Evolutionary conservation across 305 asterid species (phyloP), one percentile per base, ranked within the genome.

Genomic region (Fraxinus xanthoxyloides): DNA sequence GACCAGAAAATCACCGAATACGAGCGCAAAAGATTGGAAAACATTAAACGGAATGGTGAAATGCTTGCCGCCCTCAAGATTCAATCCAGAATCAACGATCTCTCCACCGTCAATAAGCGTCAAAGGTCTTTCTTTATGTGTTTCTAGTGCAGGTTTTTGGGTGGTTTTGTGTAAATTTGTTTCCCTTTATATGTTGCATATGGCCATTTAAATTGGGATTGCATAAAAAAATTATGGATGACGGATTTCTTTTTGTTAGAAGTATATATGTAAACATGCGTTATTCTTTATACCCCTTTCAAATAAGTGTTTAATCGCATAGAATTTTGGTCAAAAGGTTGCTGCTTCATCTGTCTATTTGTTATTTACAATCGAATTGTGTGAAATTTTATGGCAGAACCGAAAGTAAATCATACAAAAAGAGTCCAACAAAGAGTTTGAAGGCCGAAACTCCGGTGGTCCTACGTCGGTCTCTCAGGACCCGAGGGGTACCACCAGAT

Each of bases 51-150:
- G 59, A 95, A 93, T 77, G 91, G 83, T 36, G 92, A 95, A 77
- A 92, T 94, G 95, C 82, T 93, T 79, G 93, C 97, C 67, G 93
- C 97, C 85, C 97, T 95, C 85, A 94, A 94, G 30, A 78, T 95
- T 79, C 96, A 82, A 12, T 92, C 98, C 34, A 86, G 77, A 81
- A 77, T 88, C 81, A 82, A 75, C 85, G 87, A 88, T 75, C 96
- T 95, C 76, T 80, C 93, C 80, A 77, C 89, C 75, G 84, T 91
- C 81, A 63, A 84, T 84, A 92, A 92, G 77, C 90, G 92, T 82
- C 87, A 80, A n/a, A 89, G 91, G 94, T 91, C 17, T 7, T 65
- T 17, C 61, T 19, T 56, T 56, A 1, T 56, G 24, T 56, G 67
- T 59, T 1, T 15, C 63, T 32, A 63, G 72, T 23, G 24, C 15